Evolutionary conservation across 352 stramenopile genomes (phyloP).

Genomic region (Globisporangium canariense): DNA sequence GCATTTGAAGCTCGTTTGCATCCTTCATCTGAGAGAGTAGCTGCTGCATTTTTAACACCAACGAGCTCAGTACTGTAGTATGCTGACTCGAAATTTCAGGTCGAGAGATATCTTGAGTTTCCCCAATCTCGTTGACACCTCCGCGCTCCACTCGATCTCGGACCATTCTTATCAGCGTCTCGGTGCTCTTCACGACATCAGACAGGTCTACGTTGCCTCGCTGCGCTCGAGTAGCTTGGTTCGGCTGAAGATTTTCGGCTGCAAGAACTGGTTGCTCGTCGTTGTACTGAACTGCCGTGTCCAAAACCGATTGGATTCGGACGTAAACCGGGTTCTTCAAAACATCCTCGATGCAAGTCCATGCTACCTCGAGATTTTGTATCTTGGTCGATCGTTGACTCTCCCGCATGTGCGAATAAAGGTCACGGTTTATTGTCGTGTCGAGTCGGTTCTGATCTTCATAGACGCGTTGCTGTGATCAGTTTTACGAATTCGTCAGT

Average conservation of each 20-base stretch:
- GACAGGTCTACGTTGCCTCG: slow-evolving; percentile 22
- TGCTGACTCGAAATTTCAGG: slow-evolving; percentile 23
- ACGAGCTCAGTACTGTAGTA: slow-evolving; percentile 26
- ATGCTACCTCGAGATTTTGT: slow-evolving; percentile 22
- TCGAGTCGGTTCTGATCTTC: slow-evolving; percentile 40
- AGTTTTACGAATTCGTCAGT: background rate
- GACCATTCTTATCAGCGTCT: slow-evolving; percentile 32
- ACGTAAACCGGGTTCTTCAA: slow-evolving; percentile 20
- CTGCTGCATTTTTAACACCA: slow-evolving; percentile 34
- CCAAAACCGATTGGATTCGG: slow-evolving; percentile 24
- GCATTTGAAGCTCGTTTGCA: slow-evolving; percentile 33
- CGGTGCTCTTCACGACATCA: slow-evolving; percentile 31
- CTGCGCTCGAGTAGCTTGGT: slow-evolving; percentile 17
- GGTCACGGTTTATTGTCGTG: slow-evolving; percentile 19
- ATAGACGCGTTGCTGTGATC: slow-evolving; percentile 33
- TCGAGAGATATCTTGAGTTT: slow-evolving; percentile 15
- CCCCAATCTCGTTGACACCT: slow-evolving; percentile 19
- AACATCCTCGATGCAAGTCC: slow-evolving; percentile 27
- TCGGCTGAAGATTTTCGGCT: slow-evolving; percentile 19
- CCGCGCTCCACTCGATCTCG: slow-evolving; percentile 21
- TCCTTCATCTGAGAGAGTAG: slow-evolving; percentile 27
- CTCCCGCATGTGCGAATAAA: slow-evolving; percentile 34
- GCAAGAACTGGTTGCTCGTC: slow-evolving; percentile 34
- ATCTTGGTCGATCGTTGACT: slow-evolving; percentile 24
- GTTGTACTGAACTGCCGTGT: slow-evolving; percentile 32